Conservation (phyloP, 1,284 basidiomycete genomes). For the Apiotrichum porosum region DNA sequence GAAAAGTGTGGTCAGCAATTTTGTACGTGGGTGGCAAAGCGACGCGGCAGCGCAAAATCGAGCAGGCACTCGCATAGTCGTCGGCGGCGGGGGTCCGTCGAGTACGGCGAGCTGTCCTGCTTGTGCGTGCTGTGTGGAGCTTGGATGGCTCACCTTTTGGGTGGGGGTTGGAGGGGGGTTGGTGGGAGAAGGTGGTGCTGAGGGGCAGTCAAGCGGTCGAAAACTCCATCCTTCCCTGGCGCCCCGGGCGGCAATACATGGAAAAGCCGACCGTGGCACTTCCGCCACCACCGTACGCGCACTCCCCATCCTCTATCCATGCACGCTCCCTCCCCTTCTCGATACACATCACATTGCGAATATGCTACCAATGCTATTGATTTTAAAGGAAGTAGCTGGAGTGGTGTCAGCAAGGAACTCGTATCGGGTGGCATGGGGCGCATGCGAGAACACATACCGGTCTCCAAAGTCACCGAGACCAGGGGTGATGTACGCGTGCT, state of each 20-base stretch:
- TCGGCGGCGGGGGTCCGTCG: neutral
- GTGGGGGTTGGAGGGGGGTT: neutral
- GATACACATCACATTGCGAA: conserved; percentile 1
- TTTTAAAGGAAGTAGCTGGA: conserved; percentile 27
- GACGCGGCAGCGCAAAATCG: neutral
- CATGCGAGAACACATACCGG: conserved; percentile 46
- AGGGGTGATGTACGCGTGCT: conserved; percentile 61
- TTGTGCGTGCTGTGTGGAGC: neutral
- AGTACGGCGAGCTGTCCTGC: neutral
- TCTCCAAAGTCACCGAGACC: conserved; percentile 91
- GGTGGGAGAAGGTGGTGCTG: neutral
- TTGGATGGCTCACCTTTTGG: conserved; percentile 1
- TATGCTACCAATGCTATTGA: conserved; percentile 4
- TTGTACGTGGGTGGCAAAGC: neutral
- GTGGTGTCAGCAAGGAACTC: conserved; percentile 3
- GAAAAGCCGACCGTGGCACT: no score
- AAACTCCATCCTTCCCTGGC: no score
- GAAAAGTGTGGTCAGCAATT: conserved; percentile 1
- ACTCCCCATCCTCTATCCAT: no score
- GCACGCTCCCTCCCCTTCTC: neutral
- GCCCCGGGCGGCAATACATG: no score
- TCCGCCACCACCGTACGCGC: no score
- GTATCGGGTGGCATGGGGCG: no score
- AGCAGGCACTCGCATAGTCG: no score
- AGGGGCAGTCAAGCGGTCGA: neutral